phyloP scores from a whole-genome alignment of 73 alveolate species.

The Paramecium biaurelia region DNA sequence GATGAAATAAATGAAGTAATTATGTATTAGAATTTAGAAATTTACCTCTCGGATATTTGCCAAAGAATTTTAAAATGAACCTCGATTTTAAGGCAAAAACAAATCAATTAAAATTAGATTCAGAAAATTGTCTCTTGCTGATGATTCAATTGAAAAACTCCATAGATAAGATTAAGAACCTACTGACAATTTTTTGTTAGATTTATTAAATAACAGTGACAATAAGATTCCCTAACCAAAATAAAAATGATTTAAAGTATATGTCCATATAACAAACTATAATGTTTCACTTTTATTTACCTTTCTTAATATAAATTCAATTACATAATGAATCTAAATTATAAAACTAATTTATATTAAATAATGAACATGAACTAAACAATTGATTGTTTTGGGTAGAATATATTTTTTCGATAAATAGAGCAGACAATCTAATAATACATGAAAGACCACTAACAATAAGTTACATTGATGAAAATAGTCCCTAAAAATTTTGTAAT shows the following conservation, averaged over 20 bases:
- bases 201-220: neutral
- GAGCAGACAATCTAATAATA: neutral
- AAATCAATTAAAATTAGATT: neutral
- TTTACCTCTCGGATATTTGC: neutral
- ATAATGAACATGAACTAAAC: neutral
- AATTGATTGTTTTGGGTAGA: neutral
- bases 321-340: neutral
- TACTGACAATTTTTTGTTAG: neutral
- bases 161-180: neutral
- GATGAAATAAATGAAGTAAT: neutral
- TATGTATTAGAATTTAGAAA: neutral
- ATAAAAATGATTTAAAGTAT: neutral
- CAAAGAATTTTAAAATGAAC: neutral
- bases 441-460: neutral
- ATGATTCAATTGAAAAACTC: neutral
- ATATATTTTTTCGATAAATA: neutral
- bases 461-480: neutral
- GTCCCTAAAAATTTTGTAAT: neutral
- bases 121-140: neutral
- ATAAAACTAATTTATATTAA: neutral
- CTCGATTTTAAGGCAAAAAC: neutral
- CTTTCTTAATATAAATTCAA: neutral
- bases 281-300: neutral
- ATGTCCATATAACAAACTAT: neutral
- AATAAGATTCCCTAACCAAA: neutral